Evolutionary conservation across 176 grass and related monocot genomes (phyloP).

Genomic region (Phyllostachys edulis): DNA sequence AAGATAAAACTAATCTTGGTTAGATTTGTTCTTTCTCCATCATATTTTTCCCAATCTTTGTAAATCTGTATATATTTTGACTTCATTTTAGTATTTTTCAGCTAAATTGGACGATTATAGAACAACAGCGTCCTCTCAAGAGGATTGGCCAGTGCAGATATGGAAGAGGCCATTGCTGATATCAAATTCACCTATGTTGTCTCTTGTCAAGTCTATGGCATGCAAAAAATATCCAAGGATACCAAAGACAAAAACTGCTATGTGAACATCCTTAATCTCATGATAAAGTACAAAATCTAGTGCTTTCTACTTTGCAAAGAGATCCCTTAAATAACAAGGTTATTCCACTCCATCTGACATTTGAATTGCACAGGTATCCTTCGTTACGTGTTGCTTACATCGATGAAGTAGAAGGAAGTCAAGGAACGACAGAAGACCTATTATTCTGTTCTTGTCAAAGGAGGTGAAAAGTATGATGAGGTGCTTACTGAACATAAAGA

Average conservation of each 20-base stretch:
- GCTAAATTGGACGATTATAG: constrained; percentile 31
- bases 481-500: constrained; percentile 37
- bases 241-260: constrained; percentile 51
- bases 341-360: constrained; percentile 23
- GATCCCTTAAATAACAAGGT: neutral
- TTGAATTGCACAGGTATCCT: constrained; percentile 46
- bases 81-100: constrained; percentile 29
- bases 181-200: constrained; percentile 99
- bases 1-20: constrained; percentile 60
- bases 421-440: constrained; percentile 71
- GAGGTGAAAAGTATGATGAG: constrained; percentile 80
- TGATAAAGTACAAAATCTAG: constrained; percentile 55
- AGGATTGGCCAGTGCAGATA: neutral
- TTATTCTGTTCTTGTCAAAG: constrained; percentile 99
- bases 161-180: constrained; percentile 64
- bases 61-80: constrained; percentile 2
- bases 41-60: constrained; percentile 6
- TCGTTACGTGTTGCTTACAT: constrained; percentile 91
- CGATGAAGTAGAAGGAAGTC: constrained; percentile 64
- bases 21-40: neutral
- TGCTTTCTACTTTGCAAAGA: neutral
- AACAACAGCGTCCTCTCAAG: constrained; percentile 38
- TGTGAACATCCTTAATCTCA: constrained; percentile 84
- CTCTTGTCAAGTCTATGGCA: constrained; percentile 88
- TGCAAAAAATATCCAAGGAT: constrained; percentile 76